A percentile compares a stretch with the other conserved stretches of the same genome.
Evolutionary conservation across 768 basidiomycete genomes (phyloP).

Genomic region (Termitomyces sp.): DNA sequence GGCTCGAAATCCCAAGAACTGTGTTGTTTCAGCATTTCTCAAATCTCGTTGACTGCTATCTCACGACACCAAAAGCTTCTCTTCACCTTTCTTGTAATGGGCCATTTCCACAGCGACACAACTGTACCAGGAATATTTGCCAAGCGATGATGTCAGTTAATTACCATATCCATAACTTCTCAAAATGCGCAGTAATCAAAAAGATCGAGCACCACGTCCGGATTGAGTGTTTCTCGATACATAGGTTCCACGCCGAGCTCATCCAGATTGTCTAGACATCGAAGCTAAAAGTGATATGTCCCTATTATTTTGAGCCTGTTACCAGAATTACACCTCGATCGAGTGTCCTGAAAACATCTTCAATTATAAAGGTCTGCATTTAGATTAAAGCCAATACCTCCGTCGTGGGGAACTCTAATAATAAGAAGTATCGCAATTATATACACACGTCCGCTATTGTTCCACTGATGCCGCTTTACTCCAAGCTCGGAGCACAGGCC

Average conservation of each 20-base stretch:
- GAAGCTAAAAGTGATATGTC: background rate
- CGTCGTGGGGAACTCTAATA: background rate
- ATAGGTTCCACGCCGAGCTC: background rate
- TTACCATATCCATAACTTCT: background rate
- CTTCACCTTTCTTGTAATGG: background rate
- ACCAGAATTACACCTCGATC: background rate
- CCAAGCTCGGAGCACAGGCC: conserved; percentile 31
- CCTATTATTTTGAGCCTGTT: background rate
- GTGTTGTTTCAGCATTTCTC: too few species aligned
- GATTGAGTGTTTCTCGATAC: background rate
- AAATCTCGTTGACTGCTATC: background rate
- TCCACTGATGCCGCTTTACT: conserved; percentile 34
- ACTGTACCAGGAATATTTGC: background rate
- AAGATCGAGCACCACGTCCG: background rate
- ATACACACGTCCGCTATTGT: conserved; percentile 10
- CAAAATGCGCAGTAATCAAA: background rate
- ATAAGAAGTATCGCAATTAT: background rate
- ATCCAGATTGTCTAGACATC: background rate
- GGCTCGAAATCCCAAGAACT: too few species aligned
- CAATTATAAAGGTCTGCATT: background rate
- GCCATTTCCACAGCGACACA: background rate
- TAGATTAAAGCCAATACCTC: background rate
- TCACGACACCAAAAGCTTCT: background rate
- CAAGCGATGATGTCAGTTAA: background rate
- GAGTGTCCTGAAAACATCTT: background rate